Evolutionary conservation across 2,329 filamentous ascomycete species (phyloP).

Genomic region (Apiospora koreana): DNA sequence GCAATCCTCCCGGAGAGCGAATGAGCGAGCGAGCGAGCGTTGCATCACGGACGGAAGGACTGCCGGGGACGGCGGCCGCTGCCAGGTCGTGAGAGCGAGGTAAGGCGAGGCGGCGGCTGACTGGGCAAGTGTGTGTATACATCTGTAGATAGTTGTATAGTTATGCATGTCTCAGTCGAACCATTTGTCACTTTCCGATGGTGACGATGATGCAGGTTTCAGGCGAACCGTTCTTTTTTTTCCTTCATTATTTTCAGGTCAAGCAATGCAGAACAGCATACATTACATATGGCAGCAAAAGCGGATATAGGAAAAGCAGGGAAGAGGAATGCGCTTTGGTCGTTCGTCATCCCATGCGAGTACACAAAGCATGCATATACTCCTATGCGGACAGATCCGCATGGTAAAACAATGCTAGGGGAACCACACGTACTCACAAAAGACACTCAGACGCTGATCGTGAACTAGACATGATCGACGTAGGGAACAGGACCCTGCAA

Average conservation of each 20-base stretch:
- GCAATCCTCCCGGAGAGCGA: too few species aligned
- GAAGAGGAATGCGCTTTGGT: neutral
- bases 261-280: neutral
- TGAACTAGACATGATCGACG: slow-evolving; percentile 1
- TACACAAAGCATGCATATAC: neutral
- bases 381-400: neutral
- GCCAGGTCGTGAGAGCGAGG: neutral
- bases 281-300: neutral
- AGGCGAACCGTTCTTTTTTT: neutral
- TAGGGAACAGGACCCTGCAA: neutral
- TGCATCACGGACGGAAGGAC: neutral
- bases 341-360: neutral
- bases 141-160: neutral
- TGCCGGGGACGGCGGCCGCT: neutral
- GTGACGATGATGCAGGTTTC: neutral
- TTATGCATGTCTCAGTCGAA: too few species aligned
- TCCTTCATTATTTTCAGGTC: neutral
- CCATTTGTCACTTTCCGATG: neutral
- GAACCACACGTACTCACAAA: neutral
- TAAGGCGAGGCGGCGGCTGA: too few species aligned
- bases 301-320: neutral
- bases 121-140: too few species aligned
- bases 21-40: neutral
- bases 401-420: neutral
- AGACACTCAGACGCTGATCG: neutral